Conservation (phyloP, 768 basidiomycete genomes). For the Trametes cinnabarina region DNA sequence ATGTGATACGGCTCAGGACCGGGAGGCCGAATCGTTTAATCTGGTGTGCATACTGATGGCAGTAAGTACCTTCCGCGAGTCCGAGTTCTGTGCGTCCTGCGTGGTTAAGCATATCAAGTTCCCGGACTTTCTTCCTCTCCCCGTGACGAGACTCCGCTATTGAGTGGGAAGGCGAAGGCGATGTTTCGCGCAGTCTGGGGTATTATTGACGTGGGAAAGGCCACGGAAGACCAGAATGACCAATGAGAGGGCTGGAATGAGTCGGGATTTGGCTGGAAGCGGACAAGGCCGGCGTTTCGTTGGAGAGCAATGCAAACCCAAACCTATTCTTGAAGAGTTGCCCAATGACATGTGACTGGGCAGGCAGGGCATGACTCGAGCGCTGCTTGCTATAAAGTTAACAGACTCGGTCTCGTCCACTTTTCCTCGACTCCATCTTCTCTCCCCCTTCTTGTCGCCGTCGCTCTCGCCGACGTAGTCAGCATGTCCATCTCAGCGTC, state of each 20-base stretch:
- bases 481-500: constrained; percentile 29
- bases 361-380: constrained; percentile 19
- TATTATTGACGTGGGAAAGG: constrained; percentile 13
- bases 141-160: too few species aligned
- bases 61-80: too few species aligned
- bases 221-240: background rate
- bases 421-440: constrained; percentile 14
- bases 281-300: background rate
- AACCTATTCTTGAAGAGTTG: background rate
- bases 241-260: background rate
- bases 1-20: too few species aligned
- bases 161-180: background rate
- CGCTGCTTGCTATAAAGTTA: constrained; percentile 12
- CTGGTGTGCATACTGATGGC: too few species aligned
- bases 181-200: constrained; percentile 1
- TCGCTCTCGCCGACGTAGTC: constrained; percentile 5
- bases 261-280: background rate
- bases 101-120: background rate
- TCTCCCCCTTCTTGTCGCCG: constrained; percentile 9
- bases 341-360: constrained; percentile 4
- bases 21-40: too few species aligned
- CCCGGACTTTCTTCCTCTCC: background rate
- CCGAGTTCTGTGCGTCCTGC: too few species aligned
- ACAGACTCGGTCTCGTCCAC: constrained; percentile 16
- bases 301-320: background rate